Evolutionary conservation across 2,329 filamentous ascomycete genomes (phyloP).

Genomic region (Aspergillus ibericus): DNA sequence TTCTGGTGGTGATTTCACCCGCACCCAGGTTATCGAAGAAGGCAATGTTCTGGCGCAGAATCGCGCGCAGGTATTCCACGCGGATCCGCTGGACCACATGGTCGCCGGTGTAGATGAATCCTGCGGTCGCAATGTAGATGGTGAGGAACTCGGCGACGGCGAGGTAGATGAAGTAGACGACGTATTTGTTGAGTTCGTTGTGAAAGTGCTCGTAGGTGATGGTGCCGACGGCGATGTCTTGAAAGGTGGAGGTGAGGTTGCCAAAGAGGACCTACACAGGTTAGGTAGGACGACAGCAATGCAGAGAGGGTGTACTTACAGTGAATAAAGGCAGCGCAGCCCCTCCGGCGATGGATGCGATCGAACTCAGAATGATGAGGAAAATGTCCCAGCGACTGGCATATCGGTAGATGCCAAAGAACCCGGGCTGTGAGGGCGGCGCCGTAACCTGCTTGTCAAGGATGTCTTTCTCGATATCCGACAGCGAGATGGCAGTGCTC

Average conservation of each 20-base stretch:
- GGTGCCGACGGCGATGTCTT: slow-evolving; percentile 57
- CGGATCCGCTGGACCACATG: slow-evolving; percentile 74
- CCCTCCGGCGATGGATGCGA: slow-evolving; percentile 68
- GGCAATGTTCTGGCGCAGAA: slow-evolving; percentile 80
- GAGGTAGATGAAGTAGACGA: slow-evolving; percentile 81
- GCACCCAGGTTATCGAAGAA: slow-evolving; percentile 89
- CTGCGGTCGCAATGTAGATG: slow-evolving; percentile 74
- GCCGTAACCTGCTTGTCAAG: slow-evolving; percentile 66
- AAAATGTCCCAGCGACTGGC: slow-evolving; percentile 62
- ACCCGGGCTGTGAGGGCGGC: slow-evolving; percentile 61
- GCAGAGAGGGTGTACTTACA: slow-evolving; percentile 37
- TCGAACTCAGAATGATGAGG: slow-evolving; percentile 58
- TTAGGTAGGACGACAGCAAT: neutral
- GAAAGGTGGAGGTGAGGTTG: slow-evolving; percentile 69
- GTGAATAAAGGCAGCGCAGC: slow-evolving; percentile 76
- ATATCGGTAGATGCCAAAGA: slow-evolving; percentile 66
- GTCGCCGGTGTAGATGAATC: slow-evolving; percentile 83
- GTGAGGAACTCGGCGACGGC: slow-evolving; percentile 73
- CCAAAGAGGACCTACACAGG: slow-evolving; percentile 62
- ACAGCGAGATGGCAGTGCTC: slow-evolving; percentile 7
- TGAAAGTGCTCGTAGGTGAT: slow-evolving; percentile 58
- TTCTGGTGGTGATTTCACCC: slow-evolving; percentile 86
- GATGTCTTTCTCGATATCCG: slow-evolving; percentile 59
- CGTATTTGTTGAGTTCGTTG: slow-evolving; percentile 58
- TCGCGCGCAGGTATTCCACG: slow-evolving; percentile 75